Evolutionary conservation across 1,284 basidiomycete genomes (phyloP).

Genomic region (Apiotrichum domesticum): DNA sequence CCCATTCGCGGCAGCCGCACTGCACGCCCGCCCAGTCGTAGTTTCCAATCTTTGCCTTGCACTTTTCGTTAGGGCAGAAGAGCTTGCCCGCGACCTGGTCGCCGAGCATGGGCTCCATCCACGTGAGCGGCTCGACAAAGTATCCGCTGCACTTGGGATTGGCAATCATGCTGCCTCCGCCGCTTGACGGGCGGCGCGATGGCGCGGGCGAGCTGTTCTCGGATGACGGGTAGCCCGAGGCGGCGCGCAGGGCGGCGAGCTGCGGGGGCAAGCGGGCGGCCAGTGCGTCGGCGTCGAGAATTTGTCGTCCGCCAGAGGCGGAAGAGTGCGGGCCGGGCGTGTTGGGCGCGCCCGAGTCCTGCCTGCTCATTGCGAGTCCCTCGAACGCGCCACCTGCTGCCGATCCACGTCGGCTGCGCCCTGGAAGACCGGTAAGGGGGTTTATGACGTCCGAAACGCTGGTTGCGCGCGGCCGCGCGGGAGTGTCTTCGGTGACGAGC

Average conservation of each 20-base stretch:
- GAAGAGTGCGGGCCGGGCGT: not conserved
- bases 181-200: slow-evolving; percentile 1
- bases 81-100: slow-evolving; percentile 75
- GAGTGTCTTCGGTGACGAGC: slow-evolving; percentile 1
- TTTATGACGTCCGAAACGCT: slow-evolving; percentile 40
- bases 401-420: slow-evolving; percentile 3
- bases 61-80: slow-evolving; percentile 82
- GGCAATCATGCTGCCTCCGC: slow-evolving; percentile 61
- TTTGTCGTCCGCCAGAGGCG: not conserved
- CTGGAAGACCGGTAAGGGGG: slow-evolving; percentile 39
- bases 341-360: not conserved
- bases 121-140: slow-evolving; percentile 94
- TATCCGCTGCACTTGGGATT: slow-evolving; percentile 86
- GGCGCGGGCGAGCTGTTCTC: not conserved
- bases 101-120: slow-evolving; percentile 82
- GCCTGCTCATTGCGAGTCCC: slow-evolving; percentile 4
- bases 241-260: slow-evolving; percentile 33
- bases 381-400: not conserved
- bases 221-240: slow-evolving; percentile 1
- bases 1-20: slow-evolving; percentile 87
- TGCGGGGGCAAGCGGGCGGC: slow-evolving; percentile 39
- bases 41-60: slow-evolving; percentile 82
- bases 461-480: slow-evolving; percentile 6
- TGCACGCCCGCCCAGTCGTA: slow-evolving; percentile 95
- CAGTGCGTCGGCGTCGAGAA: slow-evolving; percentile 33